Evolutionary conservation across 2,329 filamentous ascomycete species (phyloP), one percentile per base, ranked within the genome.

Genomic region (Rutstroemia sp.): DNA sequence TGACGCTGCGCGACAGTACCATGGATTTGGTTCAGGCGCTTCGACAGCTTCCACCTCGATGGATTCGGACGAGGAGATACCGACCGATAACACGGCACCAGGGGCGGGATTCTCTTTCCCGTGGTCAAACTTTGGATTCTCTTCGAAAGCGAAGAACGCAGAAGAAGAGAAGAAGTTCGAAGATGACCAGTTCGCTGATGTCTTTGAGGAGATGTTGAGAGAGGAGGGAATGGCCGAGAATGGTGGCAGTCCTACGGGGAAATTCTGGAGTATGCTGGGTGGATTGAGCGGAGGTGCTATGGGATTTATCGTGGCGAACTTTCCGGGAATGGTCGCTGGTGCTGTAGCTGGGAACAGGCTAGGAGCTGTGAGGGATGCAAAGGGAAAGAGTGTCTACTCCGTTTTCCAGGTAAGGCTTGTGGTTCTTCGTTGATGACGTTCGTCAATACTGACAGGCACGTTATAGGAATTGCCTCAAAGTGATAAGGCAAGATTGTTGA

Each of bases 221-320:
- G 82, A 96, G 69, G 79, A 96, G 73, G 81, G 90, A 63, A 82
- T 97, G 79, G 88, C 89, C 0, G 88, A 92, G 65, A 80, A 81
- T 12, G 77, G 78, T 4, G 79, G 80, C 18, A 80, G 72, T 48
- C 79, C 79, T 1, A 92, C 84, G 2, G 78, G 82, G 60, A 85
- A 85, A 64, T 95, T 99, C 72, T 99, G 94, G 92, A 80, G 85
- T 56, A 72, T 96, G 61, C 70, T 96, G 0, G 94, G 94, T 3
- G 91, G 90, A 1, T 72, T 92, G 42, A 94, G 90, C 68, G 94
- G 94, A 34, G 92, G 87, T 12, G 89, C 90, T 2, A 80, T 99
- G 71, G 94, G 94, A 0, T 97, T 97, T 71, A 99, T 99, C 64
- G 81, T 97, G 25, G 94, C 87, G 27, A 97, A 97, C 70, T 83